Evolutionary conservation across 164 flowering plant genomes (phyloP).

Genomic region (Sextonia rubra): DNA sequence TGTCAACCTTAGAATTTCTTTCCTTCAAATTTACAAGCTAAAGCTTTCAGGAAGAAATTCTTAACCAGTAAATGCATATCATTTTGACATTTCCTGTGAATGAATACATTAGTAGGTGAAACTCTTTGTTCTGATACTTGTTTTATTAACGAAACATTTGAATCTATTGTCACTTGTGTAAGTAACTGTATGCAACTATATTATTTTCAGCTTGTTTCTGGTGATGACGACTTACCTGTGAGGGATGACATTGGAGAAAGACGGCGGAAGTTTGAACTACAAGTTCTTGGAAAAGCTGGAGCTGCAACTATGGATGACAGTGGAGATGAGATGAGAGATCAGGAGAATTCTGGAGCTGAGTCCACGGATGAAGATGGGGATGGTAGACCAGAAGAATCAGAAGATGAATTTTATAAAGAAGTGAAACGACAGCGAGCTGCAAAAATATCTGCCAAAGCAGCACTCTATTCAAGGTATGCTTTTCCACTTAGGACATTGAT

Average conservation of each 20-base stretch:
- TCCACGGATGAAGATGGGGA: constrained; percentile 21
- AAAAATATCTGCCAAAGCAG: constrained; percentile 60
- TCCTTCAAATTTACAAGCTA: neutral
- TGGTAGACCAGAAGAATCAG: constrained; percentile 34
- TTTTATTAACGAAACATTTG: too few relatives aligned
- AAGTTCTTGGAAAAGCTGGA: constrained; percentile 70
- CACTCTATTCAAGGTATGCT: constrained; percentile 51
- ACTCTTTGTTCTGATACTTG: neutral
- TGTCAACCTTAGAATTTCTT: neutral
- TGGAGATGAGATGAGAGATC: constrained; percentile 24
- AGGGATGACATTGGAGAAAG: constrained; percentile 96
- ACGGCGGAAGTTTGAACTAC: constrained; percentile 75
- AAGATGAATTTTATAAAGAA: constrained; percentile 71
- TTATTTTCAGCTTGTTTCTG: constrained; percentile 52
- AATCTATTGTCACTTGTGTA: too few relatives aligned
- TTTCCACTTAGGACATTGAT: neutral
- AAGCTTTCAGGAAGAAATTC: neutral
- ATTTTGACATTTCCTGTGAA: neutral
- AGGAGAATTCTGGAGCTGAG: constrained; percentile 19
- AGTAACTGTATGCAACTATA: neutral
- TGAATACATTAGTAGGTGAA: too few relatives aligned
- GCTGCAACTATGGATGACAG: constrained; percentile 36
- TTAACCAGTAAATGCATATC: neutral
- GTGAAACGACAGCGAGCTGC: constrained; percentile 43
- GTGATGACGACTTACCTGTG: constrained; percentile 84